These are phyloP conservation scores for Podospora tetraspora DNA, from an alignment of 495 filamentous ascomycete genomes.

Conservation along the genomic window DNA sequence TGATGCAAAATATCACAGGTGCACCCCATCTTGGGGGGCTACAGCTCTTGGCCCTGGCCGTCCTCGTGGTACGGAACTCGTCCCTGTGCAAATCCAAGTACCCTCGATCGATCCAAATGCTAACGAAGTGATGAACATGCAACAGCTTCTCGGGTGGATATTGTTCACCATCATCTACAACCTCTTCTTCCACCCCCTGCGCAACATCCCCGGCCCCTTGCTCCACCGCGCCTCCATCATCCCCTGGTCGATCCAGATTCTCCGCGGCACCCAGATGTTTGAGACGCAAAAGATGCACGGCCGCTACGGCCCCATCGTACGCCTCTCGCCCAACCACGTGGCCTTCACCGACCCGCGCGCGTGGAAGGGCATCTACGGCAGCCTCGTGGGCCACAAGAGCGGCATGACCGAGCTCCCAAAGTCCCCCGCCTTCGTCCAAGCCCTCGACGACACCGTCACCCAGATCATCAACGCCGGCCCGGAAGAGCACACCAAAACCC, in stretches of 20 bases:
- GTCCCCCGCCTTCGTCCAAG: conserved; percentile 25
- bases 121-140: neutral
- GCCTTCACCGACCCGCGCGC: conserved; percentile 48
- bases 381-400: conserved; percentile 29
- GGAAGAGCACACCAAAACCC: conserved; percentile 36
- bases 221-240: conserved; percentile 38
- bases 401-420: conserved; percentile 31
- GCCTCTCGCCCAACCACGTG: conserved; percentile 51
- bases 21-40: neutral
- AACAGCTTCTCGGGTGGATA: neutral
- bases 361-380: conserved; percentile 56
- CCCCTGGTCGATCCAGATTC: conserved; percentile 20
- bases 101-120: neutral
- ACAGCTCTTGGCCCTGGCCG: neutral
- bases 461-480: conserved; percentile 24
- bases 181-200: conserved; percentile 50
- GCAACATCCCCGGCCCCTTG: conserved; percentile 47
- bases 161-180: conserved; percentile 36
- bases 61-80: neutral
- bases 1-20: neutral
- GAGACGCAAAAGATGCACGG: conserved; percentile 35
- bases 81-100: neutral
- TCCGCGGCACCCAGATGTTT: conserved; percentile 16
- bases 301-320: conserved; percentile 50
- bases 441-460: conserved; percentile 1